A percentile compares a stretch with the other conserved stretches of the same genome.
Conservation (phyloP, 129 eudicot genomes). For the Flaveria ramosissima region DNA sequence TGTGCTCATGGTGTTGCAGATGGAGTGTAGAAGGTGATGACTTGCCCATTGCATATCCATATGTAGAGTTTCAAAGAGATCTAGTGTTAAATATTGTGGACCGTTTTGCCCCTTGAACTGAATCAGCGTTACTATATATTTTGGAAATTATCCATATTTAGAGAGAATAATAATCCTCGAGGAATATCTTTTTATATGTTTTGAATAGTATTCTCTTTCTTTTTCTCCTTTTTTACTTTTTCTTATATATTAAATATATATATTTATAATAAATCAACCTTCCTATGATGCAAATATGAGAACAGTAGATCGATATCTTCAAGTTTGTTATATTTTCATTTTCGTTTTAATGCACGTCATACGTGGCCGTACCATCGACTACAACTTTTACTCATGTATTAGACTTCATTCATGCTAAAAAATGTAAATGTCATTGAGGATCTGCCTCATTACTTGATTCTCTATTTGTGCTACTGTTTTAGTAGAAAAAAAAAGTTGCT, state of each 20-base stretch:
- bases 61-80: constrained; percentile 64
- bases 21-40: constrained; percentile 66
- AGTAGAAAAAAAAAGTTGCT: no score
- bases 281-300: constrained; percentile 5
- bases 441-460: no score
- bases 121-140: constrained; percentile 20
- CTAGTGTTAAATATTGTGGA: constrained; percentile 39
- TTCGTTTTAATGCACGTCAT: no score
- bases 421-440: no score
- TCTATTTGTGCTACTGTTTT: no score
- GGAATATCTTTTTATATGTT: constrained; percentile 26
- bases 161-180: constrained; percentile 23
- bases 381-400: no score
- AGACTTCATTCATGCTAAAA: no score
- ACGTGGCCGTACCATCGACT: no score
- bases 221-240: not conserved
- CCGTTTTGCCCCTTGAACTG: constrained; percentile 35
- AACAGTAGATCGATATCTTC: not conserved
- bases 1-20: constrained; percentile 39
- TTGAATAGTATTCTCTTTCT: constrained; percentile 17
- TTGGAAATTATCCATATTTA: constrained; percentile 30
- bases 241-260: constrained; percentile 19
- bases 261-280: constrained; percentile 4
- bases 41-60: constrained; percentile 66
- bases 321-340: not conserved